Evolutionary conservation across 768 basidiomycete genomes (phyloP), one percentile per base, ranked within the genome.

Genomic region (Trametes cinnabarina): DNA sequence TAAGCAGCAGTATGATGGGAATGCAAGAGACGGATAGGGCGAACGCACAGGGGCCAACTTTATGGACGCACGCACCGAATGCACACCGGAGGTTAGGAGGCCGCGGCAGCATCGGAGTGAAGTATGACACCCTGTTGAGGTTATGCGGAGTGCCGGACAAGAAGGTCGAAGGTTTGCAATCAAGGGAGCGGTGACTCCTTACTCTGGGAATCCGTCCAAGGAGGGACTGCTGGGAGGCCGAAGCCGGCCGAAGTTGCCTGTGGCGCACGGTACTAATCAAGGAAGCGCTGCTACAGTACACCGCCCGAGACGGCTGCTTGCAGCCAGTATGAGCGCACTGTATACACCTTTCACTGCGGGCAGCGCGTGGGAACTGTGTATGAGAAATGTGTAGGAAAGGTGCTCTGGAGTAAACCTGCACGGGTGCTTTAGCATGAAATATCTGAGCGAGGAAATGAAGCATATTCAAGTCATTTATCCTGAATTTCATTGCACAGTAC

Each of bases 101-200:
- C 30, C n/a, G 47, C 49, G 47, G 51, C 47, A 59, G 58, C 58
- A 59, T 59, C 51, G 35, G 46, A 37, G 46, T 53, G 52, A 28
- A 32, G n/a, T 53, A 48, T 35, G 51, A 49, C 58, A 48, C n/a
- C n/a, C n/a, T n/a, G n/a, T n/a, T n/a, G n/a, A 22, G 22, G 47
- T 23, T 47, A 47, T 52, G 25, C 28, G 32, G 22, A 46, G 15
- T 34, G 46, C 30, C 28, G 26, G 25, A 17, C 22, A 30, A 20
- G 40, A 37, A 48, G 15, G 44, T 26, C 11, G 23, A 46, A 26
- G 22, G 25, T 25, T 25, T 40, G 32, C 44, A 32, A 34, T 32
- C 12, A 12, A 12, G 30, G 12, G 12, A 12, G 30, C 6, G 7
- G 30, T 32, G 30, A 32, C 30, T 32, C 30, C 30, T 32, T 12